A percentile compares a stretch with the other conserved stretches of the same genome.
These are phyloP conservation scores for Podaxis pistillaris DNA, from an alignment of 768 basidiomycete genomes.

Conservation along the genomic window DNA sequence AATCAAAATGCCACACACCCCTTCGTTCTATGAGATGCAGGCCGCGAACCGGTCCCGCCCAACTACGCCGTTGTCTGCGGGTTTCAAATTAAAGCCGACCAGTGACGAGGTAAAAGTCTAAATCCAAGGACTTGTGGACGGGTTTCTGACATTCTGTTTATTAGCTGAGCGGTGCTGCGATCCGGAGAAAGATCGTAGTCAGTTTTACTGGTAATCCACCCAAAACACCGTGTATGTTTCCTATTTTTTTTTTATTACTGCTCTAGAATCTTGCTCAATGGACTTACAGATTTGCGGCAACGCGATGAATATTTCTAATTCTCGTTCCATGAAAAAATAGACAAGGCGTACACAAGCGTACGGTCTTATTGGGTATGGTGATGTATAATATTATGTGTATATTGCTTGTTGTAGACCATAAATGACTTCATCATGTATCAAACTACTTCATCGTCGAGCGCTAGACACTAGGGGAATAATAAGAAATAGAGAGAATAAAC, in stretches of 20 bases:
- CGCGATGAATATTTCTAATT: conserved; percentile 2
- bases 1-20: conserved; percentile 23
- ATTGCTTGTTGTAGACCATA: not conserved
- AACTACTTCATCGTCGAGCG: conserved; percentile 27
- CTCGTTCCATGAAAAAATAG: not conserved
- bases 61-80: conserved; percentile 6
- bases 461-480: conserved; percentile 34
- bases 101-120: conserved; percentile 8
- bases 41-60: conserved; percentile 25
- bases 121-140: not conserved
- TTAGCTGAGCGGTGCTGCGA: conserved; percentile 28
- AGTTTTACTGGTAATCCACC: conserved; percentile 25
- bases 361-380: not conserved
- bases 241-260: not conserved
- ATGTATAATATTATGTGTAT: not conserved
- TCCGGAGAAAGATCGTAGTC: conserved; percentile 36
- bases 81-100: not conserved
- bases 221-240: conserved; percentile 1
- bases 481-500: not conserved
- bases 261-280: not conserved
- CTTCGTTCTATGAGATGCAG: conserved; percentile 31
- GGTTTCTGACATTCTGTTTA: not conserved
- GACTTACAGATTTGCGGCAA: not conserved
- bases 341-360: not conserved
- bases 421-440: not conserved